These are phyloP conservation scores for Penicillium fuscoglaucum DNA, from an alignment of 2,329 filamentous ascomycete genomes.

Conservation along the genomic window DNA sequence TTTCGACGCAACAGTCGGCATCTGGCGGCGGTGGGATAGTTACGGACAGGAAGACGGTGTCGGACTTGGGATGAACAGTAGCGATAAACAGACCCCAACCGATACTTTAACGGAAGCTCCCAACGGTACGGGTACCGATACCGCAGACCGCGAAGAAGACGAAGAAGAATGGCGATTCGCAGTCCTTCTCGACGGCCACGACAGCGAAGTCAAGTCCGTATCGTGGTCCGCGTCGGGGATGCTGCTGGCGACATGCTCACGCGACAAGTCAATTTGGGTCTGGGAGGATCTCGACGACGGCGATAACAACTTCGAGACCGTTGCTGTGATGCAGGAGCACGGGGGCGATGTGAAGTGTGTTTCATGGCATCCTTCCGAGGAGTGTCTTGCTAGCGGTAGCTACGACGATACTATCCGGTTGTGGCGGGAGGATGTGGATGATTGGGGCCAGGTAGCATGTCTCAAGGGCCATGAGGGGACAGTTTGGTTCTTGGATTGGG, in stretches of 20 bases:
- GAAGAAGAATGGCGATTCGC: slow-evolving; percentile 90
- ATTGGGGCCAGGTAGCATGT: slow-evolving; percentile 87
- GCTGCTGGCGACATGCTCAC: slow-evolving; percentile 83
- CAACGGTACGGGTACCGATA: slow-evolving; percentile 30
- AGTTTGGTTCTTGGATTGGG: slow-evolving; percentile 82
- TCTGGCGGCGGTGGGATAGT: slow-evolving; percentile 69
- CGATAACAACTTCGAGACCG: slow-evolving; percentile 95
- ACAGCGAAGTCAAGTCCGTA: slow-evolving; percentile 89
- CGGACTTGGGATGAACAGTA: slow-evolving; percentile 11
- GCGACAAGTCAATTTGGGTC: slow-evolving; percentile 96
- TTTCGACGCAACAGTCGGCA: slow-evolving; percentile 88
- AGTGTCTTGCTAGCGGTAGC: slow-evolving; percentile 83
- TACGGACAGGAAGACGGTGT: slow-evolving; percentile 30
- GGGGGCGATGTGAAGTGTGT: slow-evolving; percentile 94
- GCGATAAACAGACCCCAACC: background rate
- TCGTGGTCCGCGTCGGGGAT: slow-evolving; percentile 64
- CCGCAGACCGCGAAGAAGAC: slow-evolving; percentile 56
- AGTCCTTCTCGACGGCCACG: slow-evolving; percentile 89
- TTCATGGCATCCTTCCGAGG: slow-evolving; percentile 79
- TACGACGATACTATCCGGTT: slow-evolving; percentile 91
- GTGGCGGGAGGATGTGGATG: slow-evolving; percentile 87
- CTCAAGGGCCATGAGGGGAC: slow-evolving; percentile 80
- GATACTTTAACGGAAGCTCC: background rate
- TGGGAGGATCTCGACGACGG: slow-evolving; percentile 89
- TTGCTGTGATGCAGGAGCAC: slow-evolving; percentile 92